phyloP scores from a whole-genome alignment of 2,329 filamentous ascomycete genomes.

The Calonectria honghensis region DNA sequence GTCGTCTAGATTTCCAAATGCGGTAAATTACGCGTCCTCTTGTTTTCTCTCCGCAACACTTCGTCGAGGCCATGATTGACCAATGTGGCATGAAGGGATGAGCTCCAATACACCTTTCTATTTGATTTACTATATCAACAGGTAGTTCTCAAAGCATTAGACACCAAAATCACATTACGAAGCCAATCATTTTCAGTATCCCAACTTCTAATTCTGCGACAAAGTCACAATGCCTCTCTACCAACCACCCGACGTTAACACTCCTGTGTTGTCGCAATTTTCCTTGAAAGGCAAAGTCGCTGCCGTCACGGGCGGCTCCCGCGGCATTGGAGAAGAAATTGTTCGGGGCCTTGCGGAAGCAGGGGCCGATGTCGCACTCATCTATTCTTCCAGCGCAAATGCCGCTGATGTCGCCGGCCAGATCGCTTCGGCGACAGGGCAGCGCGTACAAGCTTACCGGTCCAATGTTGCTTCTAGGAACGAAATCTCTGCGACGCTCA shows the following conservation, averaged over 20 bases:
- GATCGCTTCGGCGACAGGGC: background rate
- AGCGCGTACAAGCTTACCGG: background rate
- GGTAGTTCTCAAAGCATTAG: too few species aligned
- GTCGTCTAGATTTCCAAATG: too few species aligned
- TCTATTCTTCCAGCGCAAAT: conserved; percentile 3
- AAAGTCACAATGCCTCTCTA: conserved; percentile 7
- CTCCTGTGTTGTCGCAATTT: background rate
- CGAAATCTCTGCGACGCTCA: background rate
- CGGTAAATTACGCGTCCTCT: too few species aligned
- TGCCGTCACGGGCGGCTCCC: conserved; percentile 24
- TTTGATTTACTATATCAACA: too few species aligned
- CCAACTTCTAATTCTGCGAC: too few species aligned
- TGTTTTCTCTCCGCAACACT: too few species aligned
- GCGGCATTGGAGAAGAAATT: conserved; percentile 21
- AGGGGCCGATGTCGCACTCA: conserved; percentile 25
- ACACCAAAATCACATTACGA: too few species aligned
- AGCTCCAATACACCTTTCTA: too few species aligned
- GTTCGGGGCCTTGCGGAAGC: conserved; percentile 13
- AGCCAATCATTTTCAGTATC: too few species aligned
- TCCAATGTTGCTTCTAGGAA: conserved; percentile 2
- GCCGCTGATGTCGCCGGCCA: background rate
- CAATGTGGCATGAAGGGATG: too few species aligned
- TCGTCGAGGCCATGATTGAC: too few species aligned
- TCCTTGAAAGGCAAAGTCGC: conserved; percentile 27
- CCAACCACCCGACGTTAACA: conserved; percentile 3